phyloP scores from a whole-genome alignment of 495 filamentous ascomycete genomes.

The Tuber brumale region DNA sequence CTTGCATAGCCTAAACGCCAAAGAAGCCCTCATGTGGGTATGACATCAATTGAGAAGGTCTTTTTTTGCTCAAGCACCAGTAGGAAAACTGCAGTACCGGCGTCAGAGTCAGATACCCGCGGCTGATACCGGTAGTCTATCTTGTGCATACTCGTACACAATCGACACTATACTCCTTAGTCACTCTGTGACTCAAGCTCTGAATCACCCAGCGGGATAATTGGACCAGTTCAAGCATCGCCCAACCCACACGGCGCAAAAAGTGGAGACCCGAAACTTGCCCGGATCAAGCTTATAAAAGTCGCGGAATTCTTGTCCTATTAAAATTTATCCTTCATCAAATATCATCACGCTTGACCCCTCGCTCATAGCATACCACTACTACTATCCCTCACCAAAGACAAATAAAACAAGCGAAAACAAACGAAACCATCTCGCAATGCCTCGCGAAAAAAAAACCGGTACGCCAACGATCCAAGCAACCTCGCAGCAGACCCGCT shows the following conservation, averaged over 20 bases:
- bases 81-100: too few species aligned
- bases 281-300: neutral
- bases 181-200: neutral
- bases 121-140: too few species aligned
- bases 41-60: neutral
- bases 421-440: neutral
- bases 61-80: too few species aligned
- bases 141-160: neutral
- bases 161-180: neutral
- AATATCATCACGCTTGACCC: neutral
- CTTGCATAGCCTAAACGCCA: neutral
- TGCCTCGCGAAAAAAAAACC: conserved; percentile 14
- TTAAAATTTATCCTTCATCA: neutral
- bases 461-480: conserved; percentile 49
- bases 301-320: neutral
- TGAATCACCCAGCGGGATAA: neutral
- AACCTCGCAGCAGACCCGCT: conserved; percentile 55
- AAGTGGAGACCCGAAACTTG: neutral
- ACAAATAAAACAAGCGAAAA: neutral
- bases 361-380: neutral
- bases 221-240: neutral
- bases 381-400: neutral
- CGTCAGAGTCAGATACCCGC: too few species aligned
- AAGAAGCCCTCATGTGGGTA: neutral
- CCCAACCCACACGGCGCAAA: neutral